phyloP scores from a whole-genome alignment of 2,329 filamentous ascomycete genomes.

The Sclerotinia trifoliorum region DNA sequence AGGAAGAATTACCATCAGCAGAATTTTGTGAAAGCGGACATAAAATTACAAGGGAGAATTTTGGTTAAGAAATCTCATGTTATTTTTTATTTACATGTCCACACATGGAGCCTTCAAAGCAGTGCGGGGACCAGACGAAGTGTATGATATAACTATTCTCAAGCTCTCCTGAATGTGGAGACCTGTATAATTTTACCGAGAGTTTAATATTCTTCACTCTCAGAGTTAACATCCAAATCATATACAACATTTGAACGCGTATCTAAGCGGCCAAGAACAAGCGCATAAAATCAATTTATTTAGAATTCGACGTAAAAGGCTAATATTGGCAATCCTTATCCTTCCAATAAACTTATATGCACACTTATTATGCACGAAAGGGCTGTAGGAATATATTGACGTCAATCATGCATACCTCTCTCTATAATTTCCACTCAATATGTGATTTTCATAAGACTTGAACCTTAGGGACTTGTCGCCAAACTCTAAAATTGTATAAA shows the following conservation, averaged over 20 bases:
- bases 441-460: too few species aligned
- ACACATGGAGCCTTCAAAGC: too few species aligned
- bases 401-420: neutral
- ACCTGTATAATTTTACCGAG: neutral
- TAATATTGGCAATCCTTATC: fast-evolving
- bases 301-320: too few species aligned
- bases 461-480: too few species aligned
- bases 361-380: neutral
- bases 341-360: neutral
- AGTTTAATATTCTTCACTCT: too few species aligned
- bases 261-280: too few species aligned
- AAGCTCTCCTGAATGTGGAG: neutral
- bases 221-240: too few species aligned
- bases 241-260: too few species aligned
- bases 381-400: neutral
- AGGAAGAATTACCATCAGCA: conserved; percentile 8
- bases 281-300: neutral
- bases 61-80: conserved; percentile 28
- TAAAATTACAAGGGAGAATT: conserved; percentile 24
- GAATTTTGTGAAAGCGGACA: conserved; percentile 28
- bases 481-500: too few species aligned
- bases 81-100: conserved; percentile 24
- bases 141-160: neutral
- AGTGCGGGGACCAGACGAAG: conserved; percentile 25
- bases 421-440: too few species aligned